Evolutionary conservation across 768 basidiomycete genomes (phyloP), one percentile per base, ranked within the genome.

Genomic region (Lactifluus rugatus): DNA sequence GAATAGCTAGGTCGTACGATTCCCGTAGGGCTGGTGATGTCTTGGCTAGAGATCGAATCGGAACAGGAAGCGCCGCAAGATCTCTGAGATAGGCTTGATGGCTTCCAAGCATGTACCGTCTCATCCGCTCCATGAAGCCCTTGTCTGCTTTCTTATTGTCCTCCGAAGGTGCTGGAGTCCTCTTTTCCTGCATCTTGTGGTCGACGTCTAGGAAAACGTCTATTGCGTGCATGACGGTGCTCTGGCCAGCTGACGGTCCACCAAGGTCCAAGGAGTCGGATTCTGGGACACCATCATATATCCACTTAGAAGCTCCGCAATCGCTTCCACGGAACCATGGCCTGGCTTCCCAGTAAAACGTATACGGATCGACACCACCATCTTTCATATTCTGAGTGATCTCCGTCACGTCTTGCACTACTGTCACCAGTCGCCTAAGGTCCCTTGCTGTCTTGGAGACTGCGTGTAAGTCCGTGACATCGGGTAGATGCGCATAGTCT

Each of bases 161-260:
- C 48, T 77, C 71, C 53, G 89, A 83, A 53, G 92, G 78, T 23
- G 80, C 72, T 61, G 87, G 88, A 71, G 81, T 73, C 66, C 85
- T 77, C 69, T 82, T 77, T 60, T 85, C 78, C 44, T 81, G 77
- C 67, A 93, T 84, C 62, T 85, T 86, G 72, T 91, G 87, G 72
- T 98, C 85, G 70, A 96, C 85, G 60, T 92, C 89, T 48, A 91
- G 79, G 76, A 91, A 90, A 70, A 93, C 72, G 68, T 90, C 89
- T 23, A 90, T 73, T 9, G 89, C 85, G 64, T 85, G 90, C 76
- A 99, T 92, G 55, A 94, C 80, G 51, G 85, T 86, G 70, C 89
- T 93, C 74, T 99, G 95, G 2, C 95, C 95, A 1, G 93, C 95
- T 10, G 89, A 93, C 23, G 95, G 94, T 0, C 95, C 95, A 57